phyloP scores from a whole-genome alignment of 164 flowering plant genomes.

The Stephania yunnanensis region DNA sequence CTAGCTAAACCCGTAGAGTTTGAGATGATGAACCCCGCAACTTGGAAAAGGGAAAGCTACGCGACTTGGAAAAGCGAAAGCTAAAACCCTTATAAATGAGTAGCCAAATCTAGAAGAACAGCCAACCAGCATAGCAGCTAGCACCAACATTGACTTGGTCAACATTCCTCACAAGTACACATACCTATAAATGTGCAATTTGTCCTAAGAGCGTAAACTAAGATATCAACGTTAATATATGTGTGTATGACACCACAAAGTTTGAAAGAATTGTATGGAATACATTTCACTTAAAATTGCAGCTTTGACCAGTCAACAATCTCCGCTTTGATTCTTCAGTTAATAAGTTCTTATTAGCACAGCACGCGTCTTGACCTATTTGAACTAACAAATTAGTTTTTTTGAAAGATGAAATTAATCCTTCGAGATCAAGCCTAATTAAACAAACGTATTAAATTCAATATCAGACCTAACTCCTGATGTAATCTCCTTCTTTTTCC shows the following conservation, averaged over 20 bases:
- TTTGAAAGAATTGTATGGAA: neutral
- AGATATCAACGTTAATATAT: too few relatives aligned
- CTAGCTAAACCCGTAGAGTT: too few relatives aligned
- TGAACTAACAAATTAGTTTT: neutral
- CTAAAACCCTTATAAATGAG: too few relatives aligned
- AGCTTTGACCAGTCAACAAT: conserved; percentile 1
- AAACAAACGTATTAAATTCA: neutral
- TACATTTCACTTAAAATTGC: neutral
- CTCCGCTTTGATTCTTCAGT: neutral
- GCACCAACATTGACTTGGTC: too few relatives aligned
- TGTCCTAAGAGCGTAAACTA: too few relatives aligned
- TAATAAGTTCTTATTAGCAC: neutral
- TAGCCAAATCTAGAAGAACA: too few relatives aligned
- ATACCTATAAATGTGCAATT: too few relatives aligned
- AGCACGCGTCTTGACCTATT: neutral
- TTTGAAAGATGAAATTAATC: neutral
- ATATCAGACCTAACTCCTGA: neutral
- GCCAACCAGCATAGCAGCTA: too few relatives aligned
- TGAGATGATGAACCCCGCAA: too few relatives aligned
- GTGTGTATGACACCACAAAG: neutral
- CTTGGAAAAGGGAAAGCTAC: too few relatives aligned
- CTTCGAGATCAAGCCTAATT: neutral
- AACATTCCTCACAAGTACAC: too few relatives aligned
- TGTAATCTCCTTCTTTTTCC: neutral
- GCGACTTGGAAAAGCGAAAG: too few relatives aligned